phyloP scores from a whole-genome alignment of 441 rosid species.

The Pelargonium myrrhifolium region DNA sequence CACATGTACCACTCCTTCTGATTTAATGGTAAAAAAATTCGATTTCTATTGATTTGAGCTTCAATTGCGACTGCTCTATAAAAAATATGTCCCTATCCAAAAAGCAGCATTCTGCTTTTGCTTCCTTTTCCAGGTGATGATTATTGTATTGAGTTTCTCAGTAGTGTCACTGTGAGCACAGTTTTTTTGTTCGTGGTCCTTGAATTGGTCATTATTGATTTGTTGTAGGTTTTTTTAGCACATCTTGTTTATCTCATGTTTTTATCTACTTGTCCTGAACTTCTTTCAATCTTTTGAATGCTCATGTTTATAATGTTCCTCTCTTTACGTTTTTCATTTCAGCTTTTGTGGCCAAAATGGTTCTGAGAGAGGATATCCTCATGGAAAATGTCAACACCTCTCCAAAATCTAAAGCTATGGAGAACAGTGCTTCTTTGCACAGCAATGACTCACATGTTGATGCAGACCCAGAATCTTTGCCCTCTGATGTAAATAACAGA shows the following conservation, averaged over 20 bases:
- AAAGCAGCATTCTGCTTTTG: background rate
- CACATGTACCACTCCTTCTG: background rate
- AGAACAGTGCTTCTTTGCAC: slow-evolving; percentile 22
- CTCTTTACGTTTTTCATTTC: slow-evolving; percentile 13
- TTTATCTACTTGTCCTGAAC: too few relatives aligned
- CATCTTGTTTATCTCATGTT: too few relatives aligned
- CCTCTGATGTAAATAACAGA: slow-evolving; percentile 19
- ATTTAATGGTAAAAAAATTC: too few relatives aligned
- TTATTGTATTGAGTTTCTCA: background rate
- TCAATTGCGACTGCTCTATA: background rate
- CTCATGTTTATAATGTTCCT: background rate
- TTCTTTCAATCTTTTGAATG: background rate
- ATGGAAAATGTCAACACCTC: slow-evolving; percentile 39
- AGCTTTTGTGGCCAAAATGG: slow-evolving; percentile 67
- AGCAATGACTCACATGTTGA: slow-evolving; percentile 23
- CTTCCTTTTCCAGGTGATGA: background rate
- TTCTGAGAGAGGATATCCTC: slow-evolving; percentile 43
- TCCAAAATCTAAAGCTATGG: slow-evolving; percentile 30
- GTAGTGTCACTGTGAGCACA: background rate
- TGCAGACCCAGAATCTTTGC: slow-evolving; percentile 23
- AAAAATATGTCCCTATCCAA: background rate
- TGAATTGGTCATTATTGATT: background rate
- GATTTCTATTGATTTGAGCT: background rate
- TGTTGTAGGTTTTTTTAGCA: background rate
- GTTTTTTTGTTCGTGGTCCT: background rate